Evolutionary conservation across 2,329 filamentous ascomycete species (phyloP).

Genomic region (Pyricularia sp.): DNA sequence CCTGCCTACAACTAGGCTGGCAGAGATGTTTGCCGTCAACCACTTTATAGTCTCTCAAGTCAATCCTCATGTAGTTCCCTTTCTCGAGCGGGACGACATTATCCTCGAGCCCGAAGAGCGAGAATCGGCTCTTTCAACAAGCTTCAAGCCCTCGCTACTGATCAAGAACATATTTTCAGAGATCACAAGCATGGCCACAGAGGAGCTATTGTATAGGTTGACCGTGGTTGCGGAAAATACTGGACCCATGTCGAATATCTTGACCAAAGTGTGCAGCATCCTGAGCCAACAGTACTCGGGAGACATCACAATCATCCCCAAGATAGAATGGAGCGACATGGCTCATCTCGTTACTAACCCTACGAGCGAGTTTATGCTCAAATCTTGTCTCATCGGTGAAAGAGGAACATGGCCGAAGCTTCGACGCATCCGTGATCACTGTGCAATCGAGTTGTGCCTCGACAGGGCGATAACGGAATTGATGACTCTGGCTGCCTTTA

Average conservation of each 20-base stretch:
- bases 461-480: conserved; percentile 64
- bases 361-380: conserved; percentile 75
- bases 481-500: conserved; percentile 60
- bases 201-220: conserved; percentile 72
- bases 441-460: conserved; percentile 79
- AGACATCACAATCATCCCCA: conserved; percentile 86
- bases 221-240: conserved; percentile 66
- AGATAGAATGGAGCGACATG: conserved; percentile 40
- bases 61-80: conserved; percentile 87
- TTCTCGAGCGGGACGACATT: conserved; percentile 66
- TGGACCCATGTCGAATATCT: conserved; percentile 67
- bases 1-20: conserved; percentile 77
- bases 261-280: conserved; percentile 71
- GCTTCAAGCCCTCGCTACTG: conserved; percentile 3
- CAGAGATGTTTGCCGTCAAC: conserved; percentile 97
- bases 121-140: background rate
- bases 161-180: conserved; percentile 47
- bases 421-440: conserved; percentile 74
- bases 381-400: conserved; percentile 69
- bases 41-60: conserved; percentile 97
- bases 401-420: conserved; percentile 88
- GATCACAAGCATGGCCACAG: conserved; percentile 64
- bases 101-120: conserved; percentile 26
- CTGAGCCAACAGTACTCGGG: conserved; percentile 88
- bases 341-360: conserved; percentile 60